Conservation (phyloP, 2,329 filamentous ascomycete genomes). For the Penicillium sp. region DNA sequence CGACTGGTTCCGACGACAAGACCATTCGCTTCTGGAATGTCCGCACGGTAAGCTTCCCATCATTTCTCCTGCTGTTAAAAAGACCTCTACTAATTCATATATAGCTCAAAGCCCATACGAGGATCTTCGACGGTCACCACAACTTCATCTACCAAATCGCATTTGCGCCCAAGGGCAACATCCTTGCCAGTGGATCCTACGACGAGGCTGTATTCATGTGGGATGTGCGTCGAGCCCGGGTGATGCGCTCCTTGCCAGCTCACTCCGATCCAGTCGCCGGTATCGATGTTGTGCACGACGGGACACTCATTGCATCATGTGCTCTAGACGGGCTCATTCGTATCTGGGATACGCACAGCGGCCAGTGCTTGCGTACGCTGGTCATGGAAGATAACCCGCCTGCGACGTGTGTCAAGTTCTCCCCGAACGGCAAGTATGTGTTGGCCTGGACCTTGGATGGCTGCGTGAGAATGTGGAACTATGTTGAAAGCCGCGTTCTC, state of each 20-base stretch:
- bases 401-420: constrained; percentile 86
- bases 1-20: constrained; percentile 94
- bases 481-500: constrained; percentile 83
- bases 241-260: constrained; percentile 89
- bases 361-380: constrained; percentile 90
- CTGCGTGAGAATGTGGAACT: constrained; percentile 91
- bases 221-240: constrained; percentile 84
- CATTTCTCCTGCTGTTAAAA: background rate
- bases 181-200: constrained; percentile 91
- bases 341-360: constrained; percentile 94
- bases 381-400: constrained; percentile 95
- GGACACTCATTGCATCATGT: constrained; percentile 88
- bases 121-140: constrained; percentile 78
- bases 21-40: constrained; percentile 89
- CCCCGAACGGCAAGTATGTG: constrained; percentile 90
- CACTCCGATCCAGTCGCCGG: constrained; percentile 94
- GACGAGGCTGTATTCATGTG: constrained; percentile 97
- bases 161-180: constrained; percentile 98
- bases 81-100: background rate
- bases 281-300: constrained; percentile 90
- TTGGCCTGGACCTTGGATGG: constrained; percentile 90
- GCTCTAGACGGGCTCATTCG: constrained; percentile 89
- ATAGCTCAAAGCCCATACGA: constrained; percentile 59
- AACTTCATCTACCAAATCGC: constrained; percentile 94
- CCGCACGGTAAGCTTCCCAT: constrained; percentile 44